Base-by-base conservation (phyloP, 2,329 filamentous ascomycete species). In the Clonostachys rhizophaga region DNA sequence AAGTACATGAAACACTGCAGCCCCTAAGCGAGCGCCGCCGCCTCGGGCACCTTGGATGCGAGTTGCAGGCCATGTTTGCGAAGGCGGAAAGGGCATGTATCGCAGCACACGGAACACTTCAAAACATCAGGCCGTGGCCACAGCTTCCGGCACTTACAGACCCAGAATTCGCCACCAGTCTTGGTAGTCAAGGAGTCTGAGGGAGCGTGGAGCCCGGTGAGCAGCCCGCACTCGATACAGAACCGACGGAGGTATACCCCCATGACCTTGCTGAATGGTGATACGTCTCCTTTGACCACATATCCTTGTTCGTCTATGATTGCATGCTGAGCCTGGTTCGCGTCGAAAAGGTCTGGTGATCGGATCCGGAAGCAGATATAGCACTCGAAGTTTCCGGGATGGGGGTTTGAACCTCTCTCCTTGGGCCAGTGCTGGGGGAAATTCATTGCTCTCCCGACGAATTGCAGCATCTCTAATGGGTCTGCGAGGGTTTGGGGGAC, bases 331-430 rank as follows among this genome's bases (percentile, higher is more conserved):
- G 60, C 57, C 47, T 69, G 67, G 14, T 64, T 54, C 47, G 60
- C 57, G 49, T 71, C 66, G 51, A 71, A 70, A 48, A 64, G 58
- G 39, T 65, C 62, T 6, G 67, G 66, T 4, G 57, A 56, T 41
- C 67, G 61, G n/a, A 71, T 66, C 3, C 65, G 62, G 49, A 65
- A 70, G 56, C 68, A 71, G 24, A 68, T 56, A 52, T 70, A 70
- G 52, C 67, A 71, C 49, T 69, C 68, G 41, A 67, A 65, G 52
- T 71, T 71, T 14, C 68, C 67, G 1, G 67, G 67, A 44, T 62
- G 58, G 49, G 67, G 64, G 42, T 65, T 60, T 43, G 60, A 60
- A 9, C 61, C 62, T 49, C 61, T 66, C 42, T 66, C 63, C 49
- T 58, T 63, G 6, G 66, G 63, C 17, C 67, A 63, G 51, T 71